These are phyloP conservation scores for Boletus barrowsii DNA, from an alignment of 768 basidiomycete species.

Conservation along the genomic window DNA sequence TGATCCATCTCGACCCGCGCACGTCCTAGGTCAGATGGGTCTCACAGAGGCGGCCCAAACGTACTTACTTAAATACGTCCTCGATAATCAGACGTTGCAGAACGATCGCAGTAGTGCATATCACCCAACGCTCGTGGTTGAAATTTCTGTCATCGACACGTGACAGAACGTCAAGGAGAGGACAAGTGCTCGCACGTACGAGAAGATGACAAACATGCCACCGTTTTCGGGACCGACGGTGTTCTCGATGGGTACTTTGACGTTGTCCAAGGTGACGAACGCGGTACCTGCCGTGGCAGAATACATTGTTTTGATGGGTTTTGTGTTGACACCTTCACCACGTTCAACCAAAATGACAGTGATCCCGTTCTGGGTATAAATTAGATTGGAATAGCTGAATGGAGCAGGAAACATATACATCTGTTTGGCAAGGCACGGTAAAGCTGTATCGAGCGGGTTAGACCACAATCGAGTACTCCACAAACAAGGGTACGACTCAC, in stretches of 20 bases:
- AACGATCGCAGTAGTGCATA: constrained; percentile 48
- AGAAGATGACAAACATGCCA: constrained; percentile 47
- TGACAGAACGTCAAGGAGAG: neutral
- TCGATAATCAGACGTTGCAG: constrained; percentile 64
- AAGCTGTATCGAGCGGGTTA: neutral
- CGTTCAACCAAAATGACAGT: neutral
- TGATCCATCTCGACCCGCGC: constrained; percentile 55
- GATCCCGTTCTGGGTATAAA: neutral
- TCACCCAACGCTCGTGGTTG: constrained; percentile 74
- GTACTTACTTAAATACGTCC: constrained; percentile 74
- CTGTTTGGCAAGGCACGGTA: neutral
- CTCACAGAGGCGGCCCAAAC: neutral
- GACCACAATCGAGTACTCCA: neutral
- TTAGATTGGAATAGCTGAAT: neutral
- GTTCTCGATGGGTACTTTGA: constrained; percentile 1
- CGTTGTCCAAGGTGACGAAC: neutral
- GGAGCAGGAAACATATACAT: neutral
- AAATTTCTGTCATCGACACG: constrained; percentile 44
- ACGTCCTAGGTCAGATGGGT: neutral
- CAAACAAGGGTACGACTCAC: neutral
- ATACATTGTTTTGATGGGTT: neutral
- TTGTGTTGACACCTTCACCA: neutral
- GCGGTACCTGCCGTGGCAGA: neutral
- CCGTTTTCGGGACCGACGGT: neutral
- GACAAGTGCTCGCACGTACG: constrained; percentile 17